Evolutionary conservation across 352 stramenopile species (phyloP), one percentile per base, ranked within the genome.

Genomic region (Globisporangium cederbergense): DNA sequence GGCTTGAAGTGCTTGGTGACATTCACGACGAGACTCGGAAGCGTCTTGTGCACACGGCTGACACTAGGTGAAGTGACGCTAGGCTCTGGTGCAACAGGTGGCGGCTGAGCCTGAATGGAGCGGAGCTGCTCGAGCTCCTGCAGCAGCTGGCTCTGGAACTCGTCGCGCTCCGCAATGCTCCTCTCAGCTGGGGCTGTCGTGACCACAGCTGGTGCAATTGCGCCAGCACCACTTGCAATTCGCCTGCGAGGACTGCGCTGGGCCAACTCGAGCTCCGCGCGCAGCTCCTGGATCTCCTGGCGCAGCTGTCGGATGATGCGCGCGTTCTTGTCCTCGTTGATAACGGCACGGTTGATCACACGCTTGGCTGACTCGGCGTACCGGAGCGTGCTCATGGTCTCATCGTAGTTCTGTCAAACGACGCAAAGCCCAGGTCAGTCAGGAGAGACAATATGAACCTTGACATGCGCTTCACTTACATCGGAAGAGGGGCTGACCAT

Each of bases 281-380:
- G 69, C 16, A 94, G 67, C 14, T 85, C 75, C 4, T 83, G 68
- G 16, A 93, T 88, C 68, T 95, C 83, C 46, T 93, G 69, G 1
- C 83, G 83, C 42, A 93, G 62, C 64, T 92, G 77, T 0, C 86
- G 84, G 50, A 95, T 93, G 16, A 93, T 85, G 11, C 74, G 73
- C 6, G 83, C 83, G 28, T 95, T 95, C 49, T 86, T 81, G 59
- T 95, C 86, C 73, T 95, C 86, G 43, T 95, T 93, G 34, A 93
- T 78, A 1, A 91, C 81, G 0, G 83, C 84, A 9, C 81, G 77
- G 47, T 95, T 95, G 67, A 93, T 88, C 60, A 93, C 84, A 43
- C 79, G 86, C 65, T 95, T 95, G 28, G 86, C 84, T 0, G 84
- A 93, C 65, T 95, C 84, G 3, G 86, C 86, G 46, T 95, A 95